Conservation (phyloP, 2,329 filamentous ascomycete genomes). For the Periconia digitata region DNA sequence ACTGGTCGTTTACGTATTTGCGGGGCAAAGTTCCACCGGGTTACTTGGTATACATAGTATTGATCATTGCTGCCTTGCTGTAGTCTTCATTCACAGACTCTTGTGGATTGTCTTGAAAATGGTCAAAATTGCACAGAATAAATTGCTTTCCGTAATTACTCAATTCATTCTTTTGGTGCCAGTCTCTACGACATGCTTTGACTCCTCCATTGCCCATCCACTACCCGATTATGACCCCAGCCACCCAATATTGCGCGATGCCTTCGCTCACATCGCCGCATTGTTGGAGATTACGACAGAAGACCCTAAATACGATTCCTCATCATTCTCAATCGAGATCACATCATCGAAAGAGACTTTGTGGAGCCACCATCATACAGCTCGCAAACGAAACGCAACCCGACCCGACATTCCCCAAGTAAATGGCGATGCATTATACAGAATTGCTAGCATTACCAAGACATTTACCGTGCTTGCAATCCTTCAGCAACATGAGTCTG, state of each 20-base stretch:
- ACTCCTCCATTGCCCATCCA: slow-evolving; percentile 38
- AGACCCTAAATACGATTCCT: slow-evolving; percentile 32
- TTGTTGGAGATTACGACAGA: slow-evolving; percentile 26
- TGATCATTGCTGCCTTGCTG: too few species aligned
- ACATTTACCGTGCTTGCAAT: slow-evolving; percentile 37
- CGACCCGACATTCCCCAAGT: slow-evolving; percentile 41
- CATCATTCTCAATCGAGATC: slow-evolving; percentile 45
- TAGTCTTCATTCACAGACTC: too few species aligned
- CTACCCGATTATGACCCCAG: slow-evolving; percentile 32
- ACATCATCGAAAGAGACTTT: slow-evolving; percentile 43
- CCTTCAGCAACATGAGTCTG: slow-evolving; percentile 34
- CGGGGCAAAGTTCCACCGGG: too few species aligned
- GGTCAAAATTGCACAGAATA: not conserved
- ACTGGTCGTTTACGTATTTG: too few species aligned
- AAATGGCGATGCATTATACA: slow-evolving; percentile 44
- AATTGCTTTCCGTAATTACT: too few species aligned
- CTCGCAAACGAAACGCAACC: slow-evolving; percentile 36
- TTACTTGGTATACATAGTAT: too few species aligned
- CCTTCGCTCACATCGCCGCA: slow-evolving; percentile 32
- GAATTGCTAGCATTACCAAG: slow-evolving; percentile 44
- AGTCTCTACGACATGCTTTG: not conserved
- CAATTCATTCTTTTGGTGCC: not conserved
- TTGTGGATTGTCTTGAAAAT: not conserved
- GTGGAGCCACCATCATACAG: slow-evolving; percentile 44
- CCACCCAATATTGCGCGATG: slow-evolving; percentile 29